Evolutionary conservation across 768 basidiomycete genomes (phyloP).

Genomic region (Hypsizygus marmoreus): DNA sequence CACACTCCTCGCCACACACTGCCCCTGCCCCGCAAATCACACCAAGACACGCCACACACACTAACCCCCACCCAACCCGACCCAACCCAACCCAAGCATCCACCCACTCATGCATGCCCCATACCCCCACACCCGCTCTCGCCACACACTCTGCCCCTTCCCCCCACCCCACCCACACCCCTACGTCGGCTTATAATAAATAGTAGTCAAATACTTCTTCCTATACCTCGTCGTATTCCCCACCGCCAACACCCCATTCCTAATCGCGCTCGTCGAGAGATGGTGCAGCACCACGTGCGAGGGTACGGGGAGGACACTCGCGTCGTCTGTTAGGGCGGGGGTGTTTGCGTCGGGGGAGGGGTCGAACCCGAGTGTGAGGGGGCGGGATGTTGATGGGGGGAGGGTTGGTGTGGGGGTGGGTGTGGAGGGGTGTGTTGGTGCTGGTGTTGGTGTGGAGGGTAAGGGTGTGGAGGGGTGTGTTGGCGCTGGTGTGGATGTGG

Average conservation of each 20-base stretch:
- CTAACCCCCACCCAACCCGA: too few relatives aligned
- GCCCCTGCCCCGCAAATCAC: too few relatives aligned
- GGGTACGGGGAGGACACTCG: constrained; percentile 88
- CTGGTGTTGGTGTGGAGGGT: constrained; percentile 4
- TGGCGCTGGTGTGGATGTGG: constrained; percentile 1
- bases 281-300: constrained; percentile 94
- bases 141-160: too few relatives aligned
- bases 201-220: constrained; percentile 89
- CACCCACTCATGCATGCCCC: too few relatives aligned
- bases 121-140: too few relatives aligned
- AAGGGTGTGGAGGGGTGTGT: constrained; percentile 2
- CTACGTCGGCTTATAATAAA: constrained; percentile 76
- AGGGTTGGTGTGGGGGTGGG: constrained; percentile 1
- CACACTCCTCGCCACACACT: too few relatives aligned
- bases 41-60: too few relatives aligned
- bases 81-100: too few relatives aligned
- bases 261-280: constrained; percentile 92
- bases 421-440: not conserved
- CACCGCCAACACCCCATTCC: constrained; percentile 90
- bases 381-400: constrained; percentile 10
- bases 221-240: constrained; percentile 90
- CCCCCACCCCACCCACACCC: not conserved
- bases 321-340: constrained; percentile 76
- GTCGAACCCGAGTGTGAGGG: constrained; percentile 10
- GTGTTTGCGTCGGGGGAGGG: constrained; percentile 23